Evolutionary conservation across 2,329 filamentous ascomycete species (phyloP).

Genomic region (Periglandula ipomoeae): DNA sequence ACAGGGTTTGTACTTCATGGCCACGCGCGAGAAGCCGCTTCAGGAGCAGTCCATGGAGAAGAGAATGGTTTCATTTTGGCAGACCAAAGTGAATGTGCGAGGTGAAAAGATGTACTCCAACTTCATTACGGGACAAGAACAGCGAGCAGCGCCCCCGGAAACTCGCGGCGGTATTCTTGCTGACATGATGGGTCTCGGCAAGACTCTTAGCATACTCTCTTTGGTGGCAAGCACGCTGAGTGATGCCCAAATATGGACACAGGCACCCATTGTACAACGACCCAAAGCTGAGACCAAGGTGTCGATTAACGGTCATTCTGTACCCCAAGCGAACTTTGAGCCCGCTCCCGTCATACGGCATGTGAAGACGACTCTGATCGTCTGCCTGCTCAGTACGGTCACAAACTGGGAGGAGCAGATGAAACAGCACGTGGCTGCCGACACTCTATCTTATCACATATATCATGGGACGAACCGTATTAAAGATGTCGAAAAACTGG

Average conservation of each 20-base stretch:
- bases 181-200: slow-evolving; percentile 85
- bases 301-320: slow-evolving; percentile 16
- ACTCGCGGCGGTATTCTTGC: slow-evolving; percentile 67
- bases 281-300: slow-evolving; percentile 31
- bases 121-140: slow-evolving; percentile 68
- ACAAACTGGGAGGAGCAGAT: slow-evolving; percentile 95
- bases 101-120: slow-evolving; percentile 63
- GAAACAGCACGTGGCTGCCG: slow-evolving; percentile 63
- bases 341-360: slow-evolving; percentile 53
- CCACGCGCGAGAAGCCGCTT: slow-evolving; percentile 60
- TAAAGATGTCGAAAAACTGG: slow-evolving; percentile 58
- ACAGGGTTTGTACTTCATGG: slow-evolving; percentile 84
- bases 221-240: slow-evolving; percentile 59
- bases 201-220: slow-evolving; percentile 77
- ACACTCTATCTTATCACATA: slow-evolving; percentile 61
- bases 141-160: slow-evolving; percentile 51
- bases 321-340: slow-evolving; percentile 31
- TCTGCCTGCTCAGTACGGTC: slow-evolving; percentile 84
- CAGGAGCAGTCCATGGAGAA: slow-evolving; percentile 49
- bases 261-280: slow-evolving; percentile 40
- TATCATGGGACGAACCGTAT: slow-evolving; percentile 78
- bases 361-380: slow-evolving; percentile 69
- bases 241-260: slow-evolving; percentile 54
- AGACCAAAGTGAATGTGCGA: slow-evolving; percentile 40
- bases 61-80: slow-evolving; percentile 69